phyloP scores from a whole-genome alignment of 2,329 filamentous ascomycete species.

The Colletotrichum lini region DNA sequence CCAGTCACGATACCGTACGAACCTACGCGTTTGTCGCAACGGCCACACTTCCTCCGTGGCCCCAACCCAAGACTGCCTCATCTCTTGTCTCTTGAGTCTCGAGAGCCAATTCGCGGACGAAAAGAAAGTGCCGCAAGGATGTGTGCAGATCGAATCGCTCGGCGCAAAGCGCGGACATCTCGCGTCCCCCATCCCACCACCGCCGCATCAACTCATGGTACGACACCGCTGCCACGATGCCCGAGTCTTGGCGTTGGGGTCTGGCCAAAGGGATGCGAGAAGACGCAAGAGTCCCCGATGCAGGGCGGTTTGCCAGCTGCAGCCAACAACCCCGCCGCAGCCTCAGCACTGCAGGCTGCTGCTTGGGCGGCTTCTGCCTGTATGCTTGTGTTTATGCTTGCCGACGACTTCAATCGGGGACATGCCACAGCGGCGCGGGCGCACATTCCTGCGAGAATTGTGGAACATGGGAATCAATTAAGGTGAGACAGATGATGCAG shows the following conservation, averaged over 20 bases:
- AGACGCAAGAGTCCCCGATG: slow-evolving; percentile 13
- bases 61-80: slow-evolving; percentile 2
- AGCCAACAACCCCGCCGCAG: slow-evolving; percentile 13
- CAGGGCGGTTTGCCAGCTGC: slow-evolving; percentile 17
- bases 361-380: background rate
- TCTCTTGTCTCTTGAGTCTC: slow-evolving; percentile 14
- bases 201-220: slow-evolving; percentile 20
- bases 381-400: slow-evolving; percentile 15
- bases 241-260: slow-evolving; percentile 24
- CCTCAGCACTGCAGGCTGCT: slow-evolving; percentile 24
- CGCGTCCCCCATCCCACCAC: slow-evolving; percentile 23
- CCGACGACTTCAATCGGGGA: background rate
- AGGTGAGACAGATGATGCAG: slow-evolving; percentile 40
- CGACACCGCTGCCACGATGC: slow-evolving; percentile 35
- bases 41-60: slow-evolving; percentile 12
- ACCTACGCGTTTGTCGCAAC: slow-evolving; percentile 29
- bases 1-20: slow-evolving; percentile 30
- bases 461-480: slow-evolving; percentile 39
- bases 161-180: slow-evolving; percentile 39
- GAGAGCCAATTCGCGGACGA: slow-evolving; percentile 6
- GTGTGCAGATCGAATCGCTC: slow-evolving; percentile 35
- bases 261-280: slow-evolving; percentile 11
- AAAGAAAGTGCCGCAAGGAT: slow-evolving; percentile 20
- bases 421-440: slow-evolving; percentile 26
- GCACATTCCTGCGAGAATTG: slow-evolving; percentile 37